Base-by-base conservation (phyloP, 768 basidiomycete species). In the Melanogaster broomeanus region DNA sequence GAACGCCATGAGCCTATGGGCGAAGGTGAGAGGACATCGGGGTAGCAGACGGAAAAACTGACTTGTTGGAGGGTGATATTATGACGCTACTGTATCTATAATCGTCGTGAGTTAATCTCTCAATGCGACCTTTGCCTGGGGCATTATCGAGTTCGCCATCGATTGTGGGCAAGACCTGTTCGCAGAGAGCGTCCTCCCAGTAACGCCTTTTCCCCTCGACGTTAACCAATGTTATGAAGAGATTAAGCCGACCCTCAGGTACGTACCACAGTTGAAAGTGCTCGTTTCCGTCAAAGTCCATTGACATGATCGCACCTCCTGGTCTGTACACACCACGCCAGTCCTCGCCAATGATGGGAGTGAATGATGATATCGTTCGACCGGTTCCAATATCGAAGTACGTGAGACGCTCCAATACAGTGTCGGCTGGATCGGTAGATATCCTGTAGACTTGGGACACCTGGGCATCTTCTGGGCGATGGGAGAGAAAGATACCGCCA, bases 211-310 rank as follows among this genome's bases (percentile, higher is more conserved):
- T 42, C 45, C 16, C 18, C 13, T 22, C 15, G 18, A 47, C 5
- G 10, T 49, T 25, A 55, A 41, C 3, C 28, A 33, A 11, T 21
- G 22, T 35, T 27, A 18, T n/a, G 10, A 27, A 37, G 19, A 21
- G 19, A 24, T 37, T 4, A 12, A n/a, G 19, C 15, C 22, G 28
- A 33, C 19, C 13, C 21, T 25, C 15, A 16, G 8, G 22, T 22
- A 57, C 67, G 24, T 51, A 67, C 74, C 74, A 76, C 25, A 76
- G 63, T n/a, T 77, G 75, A 45, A 67, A 74, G 27, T 67, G 67
- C 37, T 75, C 72, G 34, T 68, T 75, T 42, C 73, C 73, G 27
- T 69, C 67, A 24, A 74, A 68, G 45, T 75, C 73, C 72, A 75
- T 74, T 5, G 67, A 54, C 62, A 75, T 65, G 33, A 74, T 62